Evolutionary conservation across 2,329 filamentous ascomycete species (phyloP).

Genomic region (Pestalotiopsis sp.): DNA sequence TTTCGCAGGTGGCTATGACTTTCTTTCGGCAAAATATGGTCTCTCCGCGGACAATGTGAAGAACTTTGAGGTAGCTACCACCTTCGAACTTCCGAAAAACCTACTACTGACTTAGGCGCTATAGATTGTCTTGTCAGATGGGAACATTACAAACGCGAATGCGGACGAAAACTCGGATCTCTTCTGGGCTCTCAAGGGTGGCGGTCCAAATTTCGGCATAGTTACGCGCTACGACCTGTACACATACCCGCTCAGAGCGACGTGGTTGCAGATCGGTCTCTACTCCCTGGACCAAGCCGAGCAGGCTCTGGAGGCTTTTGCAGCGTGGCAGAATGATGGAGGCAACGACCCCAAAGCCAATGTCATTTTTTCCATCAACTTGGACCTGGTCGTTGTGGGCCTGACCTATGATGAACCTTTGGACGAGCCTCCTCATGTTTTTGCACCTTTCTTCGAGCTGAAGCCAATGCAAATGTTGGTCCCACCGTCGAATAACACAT

Average conservation of each 20-base stretch:
- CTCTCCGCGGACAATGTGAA: slow-evolving; percentile 1
- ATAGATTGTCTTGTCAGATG: slow-evolving; percentile 26
- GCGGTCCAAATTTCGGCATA: slow-evolving; percentile 8
- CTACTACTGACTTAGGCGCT: slow-evolving; percentile 17
- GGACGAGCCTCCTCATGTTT: slow-evolving; percentile 29
- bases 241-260: background rate
- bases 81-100: background rate
- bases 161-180: background rate
- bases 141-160: background rate
- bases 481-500: background rate
- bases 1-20: slow-evolving; percentile 15
- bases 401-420: slow-evolving; percentile 22
- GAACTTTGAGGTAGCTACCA: slow-evolving; percentile 1
- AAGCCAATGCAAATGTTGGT: background rate
- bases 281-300: slow-evolving; percentile 21
- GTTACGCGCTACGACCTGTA: background rate
- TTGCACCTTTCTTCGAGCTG: slow-evolving; percentile 40
- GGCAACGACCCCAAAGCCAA: slow-evolving; percentile 17
- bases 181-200: slow-evolving; percentile 13
- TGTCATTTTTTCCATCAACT: slow-evolving; percentile 18
- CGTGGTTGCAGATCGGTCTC: slow-evolving; percentile 14
- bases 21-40: background rate
- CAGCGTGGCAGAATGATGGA: slow-evolving; percentile 19
- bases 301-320: slow-evolving; percentile 20
- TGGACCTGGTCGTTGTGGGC: slow-evolving; percentile 24